A percentile compares a stretch with the other conserved stretches of the same genome.
Evolutionary conservation across 164 flowering plant genomes (phyloP).

Genomic region (Umbilicus rupestris): DNA sequence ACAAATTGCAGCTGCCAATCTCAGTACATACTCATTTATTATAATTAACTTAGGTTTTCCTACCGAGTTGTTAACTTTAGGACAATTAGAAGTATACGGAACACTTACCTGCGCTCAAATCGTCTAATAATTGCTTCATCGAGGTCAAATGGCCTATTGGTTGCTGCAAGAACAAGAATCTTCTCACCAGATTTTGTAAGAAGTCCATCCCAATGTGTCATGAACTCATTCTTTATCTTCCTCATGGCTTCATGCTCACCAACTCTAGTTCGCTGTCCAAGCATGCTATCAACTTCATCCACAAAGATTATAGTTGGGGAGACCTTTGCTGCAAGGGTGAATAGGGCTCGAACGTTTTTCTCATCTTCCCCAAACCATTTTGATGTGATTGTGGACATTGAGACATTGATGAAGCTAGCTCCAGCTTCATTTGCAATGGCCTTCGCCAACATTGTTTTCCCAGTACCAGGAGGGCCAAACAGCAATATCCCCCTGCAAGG

Average conservation of each 20-base stretch:
- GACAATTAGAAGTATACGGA: neutral
- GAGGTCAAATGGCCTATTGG: conserved; percentile 78
- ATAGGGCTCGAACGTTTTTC: conserved; percentile 42
- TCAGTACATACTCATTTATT: neutral
- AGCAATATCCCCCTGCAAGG: conserved; percentile 48
- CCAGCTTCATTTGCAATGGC: conserved; percentile 64
- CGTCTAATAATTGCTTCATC: conserved; percentile 78
- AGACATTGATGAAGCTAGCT: conserved; percentile 54
- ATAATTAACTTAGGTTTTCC: neutral
- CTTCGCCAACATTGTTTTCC: conserved; percentile 57
- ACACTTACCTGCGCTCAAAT: conserved; percentile 64
- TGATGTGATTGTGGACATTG: conserved; percentile 55
- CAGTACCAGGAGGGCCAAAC: conserved; percentile 59
- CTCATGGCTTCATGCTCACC: conserved; percentile 57
- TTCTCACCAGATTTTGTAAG: conserved; percentile 52
- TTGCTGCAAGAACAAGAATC: conserved; percentile 82
- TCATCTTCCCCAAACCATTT: conserved; percentile 64
- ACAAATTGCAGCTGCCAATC: neutral
- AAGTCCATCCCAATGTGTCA: conserved; percentile 79
- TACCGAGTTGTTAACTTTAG: neutral
- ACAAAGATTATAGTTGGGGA: conserved; percentile 56
- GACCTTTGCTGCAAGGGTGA: conserved; percentile 43
- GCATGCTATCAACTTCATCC: conserved; percentile 79
- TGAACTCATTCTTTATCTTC: conserved; percentile 53
- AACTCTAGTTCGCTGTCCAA: conserved; percentile 45